phyloP scores from a whole-genome alignment of 768 basidiomycete species.

The Phaeolepiota aurea region DNA sequence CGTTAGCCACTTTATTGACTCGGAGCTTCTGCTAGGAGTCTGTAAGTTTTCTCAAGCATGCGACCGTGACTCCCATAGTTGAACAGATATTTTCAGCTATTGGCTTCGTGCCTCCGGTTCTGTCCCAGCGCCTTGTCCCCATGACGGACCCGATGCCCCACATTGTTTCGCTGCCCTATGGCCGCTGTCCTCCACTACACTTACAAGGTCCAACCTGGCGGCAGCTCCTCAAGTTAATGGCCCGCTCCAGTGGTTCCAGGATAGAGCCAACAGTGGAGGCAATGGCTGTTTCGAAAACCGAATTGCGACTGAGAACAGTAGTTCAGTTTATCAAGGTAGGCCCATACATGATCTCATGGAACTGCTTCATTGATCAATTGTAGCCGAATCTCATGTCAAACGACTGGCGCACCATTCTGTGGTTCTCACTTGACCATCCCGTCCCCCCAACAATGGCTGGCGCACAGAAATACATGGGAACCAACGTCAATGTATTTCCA shows the following conservation, averaged over 20 bases:
- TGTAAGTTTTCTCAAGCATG: slow-evolving; percentile 37
- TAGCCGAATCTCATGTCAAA: slow-evolving; percentile 51
- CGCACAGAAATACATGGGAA: slow-evolving; percentile 40
- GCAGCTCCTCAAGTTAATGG: slow-evolving; percentile 67
- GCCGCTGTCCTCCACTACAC: slow-evolving; percentile 59
- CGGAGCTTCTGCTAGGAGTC: slow-evolving; percentile 48
- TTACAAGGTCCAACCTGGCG: slow-evolving; percentile 71
- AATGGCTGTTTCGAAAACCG: slow-evolving; percentile 44
- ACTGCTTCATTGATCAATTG: background rate
- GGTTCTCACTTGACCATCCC: slow-evolving; percentile 70
- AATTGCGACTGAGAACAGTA: slow-evolving; percentile 60
- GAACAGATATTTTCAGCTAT: slow-evolving; percentile 38
- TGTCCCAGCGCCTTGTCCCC: slow-evolving; percentile 35
- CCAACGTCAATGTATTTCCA: slow-evolving; percentile 60
- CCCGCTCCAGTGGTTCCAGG: slow-evolving; percentile 58
- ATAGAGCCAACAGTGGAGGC: slow-evolving; percentile 68
- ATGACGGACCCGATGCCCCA: slow-evolving; percentile 57
- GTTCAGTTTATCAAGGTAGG: slow-evolving; percentile 73
- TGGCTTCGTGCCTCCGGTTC: slow-evolving; percentile 53
- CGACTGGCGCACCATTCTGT: slow-evolving; percentile 70
- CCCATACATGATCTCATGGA: background rate
- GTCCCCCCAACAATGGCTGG: slow-evolving; percentile 37
- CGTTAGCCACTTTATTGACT: slow-evolving; percentile 35
- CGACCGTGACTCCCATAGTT: slow-evolving; percentile 1
- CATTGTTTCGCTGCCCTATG: slow-evolving; percentile 67